phyloP scores from a whole-genome alignment of 2,329 filamentous ascomycete species.

The Raffaelea albimanens region DNA sequence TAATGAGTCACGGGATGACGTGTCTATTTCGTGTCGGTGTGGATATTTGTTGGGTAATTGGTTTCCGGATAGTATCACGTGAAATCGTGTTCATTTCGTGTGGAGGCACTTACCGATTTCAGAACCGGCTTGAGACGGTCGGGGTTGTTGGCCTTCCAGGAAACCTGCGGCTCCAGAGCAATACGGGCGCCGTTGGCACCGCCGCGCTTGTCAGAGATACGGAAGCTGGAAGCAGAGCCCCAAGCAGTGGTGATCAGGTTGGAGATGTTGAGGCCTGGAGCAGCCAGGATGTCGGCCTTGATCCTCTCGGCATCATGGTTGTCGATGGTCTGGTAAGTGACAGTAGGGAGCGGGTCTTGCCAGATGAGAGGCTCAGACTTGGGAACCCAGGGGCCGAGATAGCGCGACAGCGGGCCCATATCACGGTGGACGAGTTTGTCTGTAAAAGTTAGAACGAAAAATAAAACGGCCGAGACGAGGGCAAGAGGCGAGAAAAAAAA shows the following conservation, averaged over 20 bases:
- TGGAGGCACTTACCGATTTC: slow-evolving; percentile 22
- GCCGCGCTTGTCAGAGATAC: slow-evolving; percentile 68
- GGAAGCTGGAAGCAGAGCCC: slow-evolving; percentile 63
- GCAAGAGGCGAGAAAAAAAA: background rate
- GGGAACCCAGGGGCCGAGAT: slow-evolving; percentile 65
- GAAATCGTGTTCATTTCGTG: too few species aligned
- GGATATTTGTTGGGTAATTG: too few species aligned
- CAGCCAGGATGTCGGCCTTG: slow-evolving; percentile 55
- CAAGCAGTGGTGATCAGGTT: slow-evolving; percentile 58
- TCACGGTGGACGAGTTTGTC: slow-evolving; percentile 70
- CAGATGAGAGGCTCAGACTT: slow-evolving; percentile 52
- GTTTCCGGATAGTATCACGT: too few species aligned
- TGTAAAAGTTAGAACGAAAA: background rate
- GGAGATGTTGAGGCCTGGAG: slow-evolving; percentile 44
- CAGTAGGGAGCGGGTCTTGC: slow-evolving; percentile 61
- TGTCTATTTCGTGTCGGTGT: too few species aligned
- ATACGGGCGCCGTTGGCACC: slow-evolving; percentile 77
- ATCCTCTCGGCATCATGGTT: slow-evolving; percentile 52
- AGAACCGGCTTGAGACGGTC: slow-evolving; percentile 53
- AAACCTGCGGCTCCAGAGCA: slow-evolving; percentile 59
- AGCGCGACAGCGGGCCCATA: slow-evolving; percentile 60
- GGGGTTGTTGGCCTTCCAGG: slow-evolving; percentile 69
- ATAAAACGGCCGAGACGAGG: background rate
- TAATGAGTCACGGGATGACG: too few species aligned
- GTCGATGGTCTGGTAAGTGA: slow-evolving; percentile 47